A percentile compares a stretch with the other conserved stretches of the same genome.
These are phyloP conservation scores for Calonectria montana DNA, from an alignment of 2,329 filamentous ascomycete genomes.

Conservation along the genomic window DNA sequence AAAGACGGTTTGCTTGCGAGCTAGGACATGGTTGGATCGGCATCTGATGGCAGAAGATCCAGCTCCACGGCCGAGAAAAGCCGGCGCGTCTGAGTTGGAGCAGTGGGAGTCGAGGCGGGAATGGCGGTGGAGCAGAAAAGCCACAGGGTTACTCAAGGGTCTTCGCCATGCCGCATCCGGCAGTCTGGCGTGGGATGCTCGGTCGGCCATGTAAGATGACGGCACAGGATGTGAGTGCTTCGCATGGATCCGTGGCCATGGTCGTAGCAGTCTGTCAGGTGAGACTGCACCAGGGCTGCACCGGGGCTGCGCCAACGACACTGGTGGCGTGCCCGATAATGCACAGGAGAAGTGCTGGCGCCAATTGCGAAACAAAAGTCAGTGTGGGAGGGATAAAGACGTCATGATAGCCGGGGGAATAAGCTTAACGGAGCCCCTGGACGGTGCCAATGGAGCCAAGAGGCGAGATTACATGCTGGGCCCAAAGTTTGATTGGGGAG, in stretches of 20 bases:
- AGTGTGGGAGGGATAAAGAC: background rate
- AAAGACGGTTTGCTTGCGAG: background rate
- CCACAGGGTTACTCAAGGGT: conserved; percentile 11
- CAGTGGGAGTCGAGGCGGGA: conserved; percentile 15
- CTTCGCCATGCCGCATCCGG: conserved; percentile 18
- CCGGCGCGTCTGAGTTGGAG: conserved; percentile 2
- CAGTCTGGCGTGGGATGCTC: background rate
- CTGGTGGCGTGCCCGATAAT: conserved; percentile 1
- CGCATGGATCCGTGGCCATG: background rate
- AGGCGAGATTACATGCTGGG: background rate
- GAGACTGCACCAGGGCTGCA: background rate
- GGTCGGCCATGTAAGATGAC: conserved; percentile 7
- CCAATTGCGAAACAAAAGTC: conserved; percentile 3
- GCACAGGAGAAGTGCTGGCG: background rate
- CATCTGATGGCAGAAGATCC: conserved; percentile 15
- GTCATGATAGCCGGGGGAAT: background rate
- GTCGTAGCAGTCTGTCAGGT: background rate
- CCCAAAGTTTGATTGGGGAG: conserved; percentile 1
- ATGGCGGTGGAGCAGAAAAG: conserved; percentile 31
- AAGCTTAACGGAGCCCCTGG: conserved; percentile 3
- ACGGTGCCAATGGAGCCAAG: background rate
- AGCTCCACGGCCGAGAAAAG: conserved; percentile 31
- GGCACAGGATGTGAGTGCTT: conserved; percentile 5
- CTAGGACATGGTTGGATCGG: conserved; percentile 25
- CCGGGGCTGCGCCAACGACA: background rate